These are phyloP conservation scores for Aspergillus kassunensis DNA, from an alignment of 495 filamentous ascomycete genomes.

Conservation along the genomic window DNA sequence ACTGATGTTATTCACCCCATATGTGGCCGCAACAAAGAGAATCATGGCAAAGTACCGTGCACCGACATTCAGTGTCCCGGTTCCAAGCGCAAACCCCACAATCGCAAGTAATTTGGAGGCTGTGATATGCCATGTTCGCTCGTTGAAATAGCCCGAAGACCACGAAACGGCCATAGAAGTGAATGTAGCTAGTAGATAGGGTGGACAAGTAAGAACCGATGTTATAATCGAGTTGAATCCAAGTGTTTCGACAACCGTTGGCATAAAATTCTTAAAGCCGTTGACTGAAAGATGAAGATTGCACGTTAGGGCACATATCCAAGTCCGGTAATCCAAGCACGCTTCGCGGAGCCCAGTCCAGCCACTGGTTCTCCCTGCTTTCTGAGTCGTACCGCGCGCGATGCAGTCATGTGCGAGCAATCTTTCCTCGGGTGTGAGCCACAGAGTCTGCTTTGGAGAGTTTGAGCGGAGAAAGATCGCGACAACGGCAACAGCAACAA, in stretches of 20 bases:
- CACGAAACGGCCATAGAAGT: slow-evolving; percentile 41
- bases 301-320: slow-evolving; percentile 27
- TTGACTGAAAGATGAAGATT: slow-evolving; percentile 30
- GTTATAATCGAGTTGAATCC: slow-evolving; percentile 42
- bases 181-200: slow-evolving; percentile 46
- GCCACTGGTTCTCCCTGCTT: slow-evolving; percentile 11
- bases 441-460: slow-evolving; percentile 45
- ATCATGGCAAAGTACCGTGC: slow-evolving; percentile 52
- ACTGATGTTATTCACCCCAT: slow-evolving; percentile 48
- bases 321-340: slow-evolving; percentile 34
- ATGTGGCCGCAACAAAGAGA: slow-evolving; percentile 46
- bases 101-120: slow-evolving; percentile 31
- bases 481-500: slow-evolving; percentile 33
- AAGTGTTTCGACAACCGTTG: slow-evolving; percentile 34
- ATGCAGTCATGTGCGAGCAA: slow-evolving; percentile 33
- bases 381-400: slow-evolving; percentile 12
- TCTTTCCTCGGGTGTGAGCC: slow-evolving; percentile 34
- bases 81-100: slow-evolving; percentile 39
- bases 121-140: slow-evolving; percentile 45
- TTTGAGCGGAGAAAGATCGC: slow-evolving; percentile 41
- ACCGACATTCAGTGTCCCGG: slow-evolving; percentile 31
- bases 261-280: slow-evolving; percentile 51
- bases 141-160: slow-evolving; percentile 42
- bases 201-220: slow-evolving; percentile 51
- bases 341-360: slow-evolving; percentile 37